phyloP scores from a whole-genome alignment of 768 basidiomycete species.

The Cystofilobasidium capitatum region DNA sequence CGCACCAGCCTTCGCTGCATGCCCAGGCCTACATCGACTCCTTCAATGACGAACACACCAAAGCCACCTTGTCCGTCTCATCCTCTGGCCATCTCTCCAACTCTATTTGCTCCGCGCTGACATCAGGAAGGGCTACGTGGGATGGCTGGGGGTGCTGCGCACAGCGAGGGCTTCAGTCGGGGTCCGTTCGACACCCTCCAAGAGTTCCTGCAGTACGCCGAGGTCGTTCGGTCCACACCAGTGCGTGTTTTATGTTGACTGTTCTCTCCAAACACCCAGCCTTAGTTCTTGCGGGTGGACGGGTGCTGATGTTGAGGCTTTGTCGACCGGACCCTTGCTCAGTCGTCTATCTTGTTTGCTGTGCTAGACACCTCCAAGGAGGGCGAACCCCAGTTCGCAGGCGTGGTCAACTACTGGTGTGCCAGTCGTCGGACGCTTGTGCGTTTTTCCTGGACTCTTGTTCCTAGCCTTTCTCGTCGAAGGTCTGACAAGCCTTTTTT shows the following conservation, averaged over 20 bases:
- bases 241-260: neutral
- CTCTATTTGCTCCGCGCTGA: too few relatives aligned
- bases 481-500: too few relatives aligned
- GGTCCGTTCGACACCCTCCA: neutral
- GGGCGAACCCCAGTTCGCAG: neutral
- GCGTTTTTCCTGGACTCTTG: neutral
- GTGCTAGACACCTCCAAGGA: neutral
- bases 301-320: too few relatives aligned
- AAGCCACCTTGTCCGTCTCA: too few relatives aligned
- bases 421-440: neutral
- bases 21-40: too few relatives aligned
- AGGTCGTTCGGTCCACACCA: neutral
- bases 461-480: too few relatives aligned
- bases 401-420: neutral
- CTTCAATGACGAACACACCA: too few relatives aligned
- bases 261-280: neutral
- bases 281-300: too few relatives aligned
- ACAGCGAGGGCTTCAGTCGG: neutral
- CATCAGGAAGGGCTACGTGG: neutral
- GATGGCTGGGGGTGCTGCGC: neutral
- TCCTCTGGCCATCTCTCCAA: too few relatives aligned
- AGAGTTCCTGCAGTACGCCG: neutral
- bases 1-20: too few relatives aligned
- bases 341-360: neutral
- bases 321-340: too few relatives aligned